These are phyloP conservation scores for Fraxinus velutina DNA, from an alignment of 305 asterid species.

Conservation along the genomic window DNA sequence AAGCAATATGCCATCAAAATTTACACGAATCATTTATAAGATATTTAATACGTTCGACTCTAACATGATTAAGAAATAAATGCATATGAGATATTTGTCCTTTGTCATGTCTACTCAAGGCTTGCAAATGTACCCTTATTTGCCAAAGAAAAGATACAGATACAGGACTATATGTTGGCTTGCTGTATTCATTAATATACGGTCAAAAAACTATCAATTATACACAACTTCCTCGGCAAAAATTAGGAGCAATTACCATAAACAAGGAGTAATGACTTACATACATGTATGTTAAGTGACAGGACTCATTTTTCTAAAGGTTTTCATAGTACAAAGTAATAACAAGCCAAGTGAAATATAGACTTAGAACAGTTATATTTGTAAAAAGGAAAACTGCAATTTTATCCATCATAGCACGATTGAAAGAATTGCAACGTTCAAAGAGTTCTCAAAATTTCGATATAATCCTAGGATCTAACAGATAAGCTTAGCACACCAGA, in stretches of 20 bases:
- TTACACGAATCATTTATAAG: no score
- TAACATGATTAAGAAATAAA: no score
- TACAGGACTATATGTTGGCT: neutral
- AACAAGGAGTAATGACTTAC: neutral
- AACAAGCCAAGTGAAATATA: neutral
- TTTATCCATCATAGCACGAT: neutral
- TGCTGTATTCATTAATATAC: neutral
- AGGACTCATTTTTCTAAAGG: neutral
- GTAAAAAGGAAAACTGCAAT: neutral
- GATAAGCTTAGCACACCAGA: neutral
- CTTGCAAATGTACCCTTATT: neutral
- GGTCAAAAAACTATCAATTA: neutral
- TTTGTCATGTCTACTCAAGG: neutral
- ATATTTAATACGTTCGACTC: no score
- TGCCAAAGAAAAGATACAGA: neutral
- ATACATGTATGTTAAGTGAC: neutral
- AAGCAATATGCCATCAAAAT: neutral
- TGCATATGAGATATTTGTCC: constrained; percentile 25
- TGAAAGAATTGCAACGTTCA: neutral
- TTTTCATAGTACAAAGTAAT: neutral
- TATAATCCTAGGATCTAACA: neutral
- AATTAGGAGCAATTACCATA: neutral
- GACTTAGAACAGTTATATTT: neutral
- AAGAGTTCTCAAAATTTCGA: neutral
- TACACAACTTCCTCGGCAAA: neutral